phyloP scores from a whole-genome alignment of 805 yeast species.

The Huiozyma naganishii region DNA sequence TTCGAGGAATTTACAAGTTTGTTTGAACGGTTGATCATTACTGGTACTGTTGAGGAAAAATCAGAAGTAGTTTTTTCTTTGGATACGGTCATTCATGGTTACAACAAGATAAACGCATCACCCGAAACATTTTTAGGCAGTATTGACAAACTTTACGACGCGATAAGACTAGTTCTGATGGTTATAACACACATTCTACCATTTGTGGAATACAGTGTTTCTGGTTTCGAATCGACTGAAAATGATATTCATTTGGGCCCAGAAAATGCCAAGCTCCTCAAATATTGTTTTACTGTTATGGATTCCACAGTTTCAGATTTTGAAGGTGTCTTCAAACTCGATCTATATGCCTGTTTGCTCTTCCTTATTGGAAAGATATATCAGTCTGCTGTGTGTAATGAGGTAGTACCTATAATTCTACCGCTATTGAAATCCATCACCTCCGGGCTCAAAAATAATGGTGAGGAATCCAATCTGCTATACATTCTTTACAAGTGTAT shows the following conservation, averaged over 20 bases:
- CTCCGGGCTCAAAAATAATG: constrained; percentile 21
- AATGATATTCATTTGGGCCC: constrained; percentile 4
- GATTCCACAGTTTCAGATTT: constrained; percentile 54
- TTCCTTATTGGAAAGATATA: constrained; percentile 50
- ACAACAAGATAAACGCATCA: constrained; percentile 17
- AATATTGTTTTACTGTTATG: constrained; percentile 39
- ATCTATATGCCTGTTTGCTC: constrained; percentile 60
- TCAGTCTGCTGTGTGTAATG: constrained; percentile 31
- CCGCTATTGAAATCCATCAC: constrained; percentile 41
- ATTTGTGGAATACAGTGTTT: constrained; percentile 38
- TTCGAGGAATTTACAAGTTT: constrained; percentile 69
- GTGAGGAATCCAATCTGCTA: constrained; percentile 22
- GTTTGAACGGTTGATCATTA: constrained; percentile 57
- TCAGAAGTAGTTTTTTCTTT: constrained; percentile 44
- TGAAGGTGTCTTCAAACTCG: constrained; percentile 58
- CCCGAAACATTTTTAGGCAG: constrained; percentile 39
- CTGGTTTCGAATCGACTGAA: constrained; percentile 1
- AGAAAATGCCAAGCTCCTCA: constrained; percentile 34
- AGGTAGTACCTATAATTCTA: constrained; percentile 41
- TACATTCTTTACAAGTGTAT: constrained; percentile 31
- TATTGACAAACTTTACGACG: constrained; percentile 74
- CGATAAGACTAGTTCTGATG: constrained; percentile 57
- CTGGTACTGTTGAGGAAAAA: constrained; percentile 43
- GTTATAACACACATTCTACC: constrained; percentile 54
- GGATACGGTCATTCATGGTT: constrained; percentile 40